Percentiles rank a stretch among this genome's conserved stretches.
phyloP scores from a whole-genome alignment of 768 basidiomycete genomes.

The Galerina marginata region DNA sequence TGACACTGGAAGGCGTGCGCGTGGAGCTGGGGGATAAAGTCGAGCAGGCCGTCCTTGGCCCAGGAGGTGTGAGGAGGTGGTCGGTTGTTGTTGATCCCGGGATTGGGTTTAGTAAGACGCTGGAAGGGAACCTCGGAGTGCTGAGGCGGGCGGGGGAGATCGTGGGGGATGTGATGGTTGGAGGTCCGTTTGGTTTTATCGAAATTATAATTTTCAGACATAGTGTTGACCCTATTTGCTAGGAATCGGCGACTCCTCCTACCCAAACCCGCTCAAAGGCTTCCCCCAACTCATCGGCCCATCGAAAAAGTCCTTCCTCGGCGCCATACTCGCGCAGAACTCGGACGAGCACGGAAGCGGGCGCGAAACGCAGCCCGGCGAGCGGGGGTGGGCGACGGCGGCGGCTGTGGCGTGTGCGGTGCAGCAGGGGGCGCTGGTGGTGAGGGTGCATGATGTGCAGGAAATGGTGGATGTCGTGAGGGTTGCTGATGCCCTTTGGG shows the following conservation, averaged over 20 bases:
- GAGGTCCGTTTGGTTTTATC: slow-evolving; percentile 27
- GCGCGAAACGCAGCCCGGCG: slow-evolving; percentile 61
- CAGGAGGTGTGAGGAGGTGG: slow-evolving; percentile 83
- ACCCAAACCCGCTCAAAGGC: slow-evolving; percentile 56
- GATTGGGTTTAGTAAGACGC: slow-evolving; percentile 90
- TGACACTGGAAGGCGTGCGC: slow-evolving; percentile 70
- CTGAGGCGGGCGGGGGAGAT: slow-evolving; percentile 57
- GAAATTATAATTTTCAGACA: too few relatives aligned
- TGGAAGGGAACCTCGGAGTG: slow-evolving; percentile 74
- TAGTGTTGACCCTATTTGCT: not conserved
- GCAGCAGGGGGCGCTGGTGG: slow-evolving; percentile 71
- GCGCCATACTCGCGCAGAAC: slow-evolving; percentile 57
- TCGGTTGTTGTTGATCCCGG: slow-evolving; percentile 91
- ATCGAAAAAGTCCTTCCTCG: slow-evolving; percentile 87
- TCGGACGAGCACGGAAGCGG: slow-evolving; percentile 63
- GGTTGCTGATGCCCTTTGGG: slow-evolving; percentile 68
- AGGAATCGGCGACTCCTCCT: not conserved
- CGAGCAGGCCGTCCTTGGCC: slow-evolving; percentile 63
- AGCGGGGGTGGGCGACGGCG: slow-evolving; percentile 81
- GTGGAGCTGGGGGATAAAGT: slow-evolving; percentile 76
- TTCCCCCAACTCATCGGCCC: slow-evolving; percentile 76
- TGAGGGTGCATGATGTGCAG: slow-evolving; percentile 83
- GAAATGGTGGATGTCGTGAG: slow-evolving; percentile 77
- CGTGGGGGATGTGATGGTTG: slow-evolving; percentile 44
- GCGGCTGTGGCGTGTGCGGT: slow-evolving; percentile 76